These are phyloP conservation scores for Saccharomyces cerevisiae DNA, from an alignment of 805 yeast genomes.

Conservation along the genomic window DNA sequence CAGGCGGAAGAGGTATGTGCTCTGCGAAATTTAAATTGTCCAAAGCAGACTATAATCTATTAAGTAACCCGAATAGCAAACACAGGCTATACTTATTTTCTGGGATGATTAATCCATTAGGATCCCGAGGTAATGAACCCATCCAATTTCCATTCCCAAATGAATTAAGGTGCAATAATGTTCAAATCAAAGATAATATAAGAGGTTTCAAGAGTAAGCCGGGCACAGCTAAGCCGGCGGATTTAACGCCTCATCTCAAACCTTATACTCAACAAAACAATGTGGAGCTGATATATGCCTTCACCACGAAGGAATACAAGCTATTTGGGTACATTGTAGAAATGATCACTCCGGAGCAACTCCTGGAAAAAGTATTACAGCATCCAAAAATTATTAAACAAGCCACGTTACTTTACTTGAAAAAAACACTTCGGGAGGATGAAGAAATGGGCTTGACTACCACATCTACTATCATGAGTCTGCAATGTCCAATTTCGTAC, in stretches of 20 bases:
- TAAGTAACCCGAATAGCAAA: slow-evolving; percentile 25
- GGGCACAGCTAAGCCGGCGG: slow-evolving; percentile 79
- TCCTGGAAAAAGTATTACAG: slow-evolving; percentile 33
- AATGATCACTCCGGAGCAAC: slow-evolving; percentile 32
- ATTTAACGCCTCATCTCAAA: slow-evolving; percentile 48
- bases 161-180: slow-evolving; percentile 56
- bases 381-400: slow-evolving; percentile 47
- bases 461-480: slow-evolving; percentile 53
- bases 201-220: slow-evolving; percentile 68
- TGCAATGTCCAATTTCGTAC: slow-evolving; percentile 75
- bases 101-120: slow-evolving; percentile 35
- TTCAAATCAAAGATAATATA: slow-evolving; percentile 42
- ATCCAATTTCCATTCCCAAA: slow-evolving; percentile 70
- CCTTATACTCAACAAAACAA: slow-evolving; percentile 32
- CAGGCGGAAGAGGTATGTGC: slow-evolving; percentile 41
- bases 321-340: slow-evolving; percentile 56
- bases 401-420: slow-evolving; percentile 43
- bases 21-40: slow-evolving; percentile 36
- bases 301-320: slow-evolving; percentile 42
- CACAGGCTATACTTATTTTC: slow-evolving; percentile 45
- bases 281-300: slow-evolving; percentile 50
- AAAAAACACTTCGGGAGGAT: slow-evolving; percentile 32
- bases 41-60: slow-evolving; percentile 34
- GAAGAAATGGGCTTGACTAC: slow-evolving; percentile 68
- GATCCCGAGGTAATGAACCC: slow-evolving; percentile 48